A percentile compares a stretch with the other conserved stretches of the same genome.
phyloP scores from a whole-genome alignment of 2,329 filamentous ascomycete genomes.

The Diaporthe eres region DNA sequence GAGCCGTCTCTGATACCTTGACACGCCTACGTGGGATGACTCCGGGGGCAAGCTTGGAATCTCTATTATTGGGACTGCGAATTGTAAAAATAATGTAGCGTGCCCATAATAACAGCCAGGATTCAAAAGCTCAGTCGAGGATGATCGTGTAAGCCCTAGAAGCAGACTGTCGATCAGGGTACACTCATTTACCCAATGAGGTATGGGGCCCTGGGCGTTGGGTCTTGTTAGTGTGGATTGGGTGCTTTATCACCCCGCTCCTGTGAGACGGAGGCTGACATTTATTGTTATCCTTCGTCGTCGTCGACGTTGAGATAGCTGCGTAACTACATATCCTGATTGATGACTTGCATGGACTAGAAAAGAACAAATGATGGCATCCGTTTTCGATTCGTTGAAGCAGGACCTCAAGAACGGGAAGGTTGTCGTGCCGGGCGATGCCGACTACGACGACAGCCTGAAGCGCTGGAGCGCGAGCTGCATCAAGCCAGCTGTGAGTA shows the following conservation, averaged over 20 bases:
- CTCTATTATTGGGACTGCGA: too few relatives aligned
- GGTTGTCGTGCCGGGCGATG: conserved; percentile 29
- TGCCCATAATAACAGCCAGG: too few relatives aligned
- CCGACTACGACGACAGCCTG: conserved; percentile 52
- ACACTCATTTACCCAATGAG: background rate
- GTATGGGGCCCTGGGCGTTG: background rate
- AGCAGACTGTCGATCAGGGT: background rate
- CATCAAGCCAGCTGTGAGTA: conserved; percentile 51
- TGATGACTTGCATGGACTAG: background rate
- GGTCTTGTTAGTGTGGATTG: background rate
- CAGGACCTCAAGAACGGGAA: conserved; percentile 17
- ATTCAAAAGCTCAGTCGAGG: too few relatives aligned
- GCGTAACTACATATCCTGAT: background rate
- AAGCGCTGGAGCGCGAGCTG: conserved; percentile 55
- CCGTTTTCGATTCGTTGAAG: conserved; percentile 1
- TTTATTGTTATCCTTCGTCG: background rate
- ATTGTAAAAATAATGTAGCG: too few relatives aligned
- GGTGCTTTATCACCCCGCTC: background rate
- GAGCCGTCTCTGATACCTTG: too few relatives aligned
- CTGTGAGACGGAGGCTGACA: background rate
- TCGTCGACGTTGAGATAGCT: background rate
- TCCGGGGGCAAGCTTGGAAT: too few relatives aligned
- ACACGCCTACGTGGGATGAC: too few relatives aligned
- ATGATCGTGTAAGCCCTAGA: background rate
- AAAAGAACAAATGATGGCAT: background rate